A percentile compares a stretch with the other conserved stretches of the same genome.
phyloP scores from a whole-genome alignment of 176 grass and related monocot genomes.

The Panicum miliaceum region DNA sequence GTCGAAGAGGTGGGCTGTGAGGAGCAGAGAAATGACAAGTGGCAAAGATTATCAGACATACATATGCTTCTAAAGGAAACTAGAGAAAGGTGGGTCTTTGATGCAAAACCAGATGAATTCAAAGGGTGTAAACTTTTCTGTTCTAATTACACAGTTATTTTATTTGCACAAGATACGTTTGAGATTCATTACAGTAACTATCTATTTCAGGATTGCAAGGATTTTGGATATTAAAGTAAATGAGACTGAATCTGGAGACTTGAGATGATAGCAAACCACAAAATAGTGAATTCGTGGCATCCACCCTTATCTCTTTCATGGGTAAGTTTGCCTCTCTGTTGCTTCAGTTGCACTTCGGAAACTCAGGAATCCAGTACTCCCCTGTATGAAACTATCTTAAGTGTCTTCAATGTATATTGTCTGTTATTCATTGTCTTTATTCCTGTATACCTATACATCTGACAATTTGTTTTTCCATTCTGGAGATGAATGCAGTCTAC shows the following conservation, averaged over 20 bases:
- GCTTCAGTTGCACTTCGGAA: constrained; percentile 14
- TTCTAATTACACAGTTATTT: constrained; percentile 6
- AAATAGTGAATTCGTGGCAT: constrained; percentile 19
- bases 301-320: neutral
- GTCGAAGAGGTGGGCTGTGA: constrained; percentile 42
- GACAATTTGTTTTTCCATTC: neutral
- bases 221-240: constrained; percentile 51
- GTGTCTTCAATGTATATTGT: neutral
- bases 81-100: constrained; percentile 77
- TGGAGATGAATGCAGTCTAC: constrained; percentile 23
- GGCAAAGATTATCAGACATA: constrained; percentile 61
- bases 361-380: constrained; percentile 6
- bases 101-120: neutral
- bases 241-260: constrained; percentile 44
- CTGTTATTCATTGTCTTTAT: neutral
- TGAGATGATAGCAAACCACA: constrained; percentile 34
- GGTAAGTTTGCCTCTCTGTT: constrained; percentile 29
- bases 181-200: constrained; percentile 28
- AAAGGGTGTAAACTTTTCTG: neutral
- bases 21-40: constrained; percentile 34
- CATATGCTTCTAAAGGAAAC: constrained; percentile 69
- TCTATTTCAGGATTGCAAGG: constrained; percentile 65
- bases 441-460: constrained; percentile 18
- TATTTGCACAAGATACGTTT: constrained; percentile 23
- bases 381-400: constrained; percentile 1